Percentiles rank a stretch among this genome's conserved stretches.
These are phyloP conservation scores for Phaffia tasmanica DNA, from an alignment of 768 basidiomycete species.

Conservation along the genomic window DNA sequence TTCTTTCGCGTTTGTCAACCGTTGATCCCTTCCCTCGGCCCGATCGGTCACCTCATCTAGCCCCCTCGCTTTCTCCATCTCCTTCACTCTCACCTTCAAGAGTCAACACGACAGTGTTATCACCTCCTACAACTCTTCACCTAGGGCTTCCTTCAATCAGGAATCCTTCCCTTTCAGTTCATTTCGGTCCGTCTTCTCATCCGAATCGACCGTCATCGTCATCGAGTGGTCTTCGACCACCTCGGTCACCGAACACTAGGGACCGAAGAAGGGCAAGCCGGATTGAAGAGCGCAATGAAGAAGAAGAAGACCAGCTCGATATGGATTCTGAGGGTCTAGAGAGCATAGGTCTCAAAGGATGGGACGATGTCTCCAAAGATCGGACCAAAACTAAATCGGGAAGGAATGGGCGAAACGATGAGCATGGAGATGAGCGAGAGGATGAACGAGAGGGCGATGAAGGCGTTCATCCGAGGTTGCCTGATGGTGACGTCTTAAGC, in stretches of 20 bases:
- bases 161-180: not conserved
- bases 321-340: not conserved
- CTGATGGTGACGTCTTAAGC: constrained; percentile 1
- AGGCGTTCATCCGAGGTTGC: not conserved
- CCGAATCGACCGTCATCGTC: not conserved
- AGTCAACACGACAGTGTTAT: not conserved
- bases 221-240: not conserved
- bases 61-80: constrained; percentile 37
- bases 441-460: not conserved
- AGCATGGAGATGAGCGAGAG: not conserved
- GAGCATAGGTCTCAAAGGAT: not conserved
- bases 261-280: not conserved
- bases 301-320: not conserved
- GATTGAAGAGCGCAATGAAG: not conserved
- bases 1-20: constrained; percentile 58
- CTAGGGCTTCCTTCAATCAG: not conserved
- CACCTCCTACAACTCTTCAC: not conserved
- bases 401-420: not conserved
- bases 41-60: constrained; percentile 44
- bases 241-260: not conserved
- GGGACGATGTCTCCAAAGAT: constrained; percentile 15
- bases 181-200: not conserved
- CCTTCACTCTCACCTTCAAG: not conserved
- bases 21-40: constrained; percentile 12
- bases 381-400: not conserved